Evolutionary conservation across 176 grass and related monocot genomes (phyloP).

Genomic region (Juncus effusus): DNA sequence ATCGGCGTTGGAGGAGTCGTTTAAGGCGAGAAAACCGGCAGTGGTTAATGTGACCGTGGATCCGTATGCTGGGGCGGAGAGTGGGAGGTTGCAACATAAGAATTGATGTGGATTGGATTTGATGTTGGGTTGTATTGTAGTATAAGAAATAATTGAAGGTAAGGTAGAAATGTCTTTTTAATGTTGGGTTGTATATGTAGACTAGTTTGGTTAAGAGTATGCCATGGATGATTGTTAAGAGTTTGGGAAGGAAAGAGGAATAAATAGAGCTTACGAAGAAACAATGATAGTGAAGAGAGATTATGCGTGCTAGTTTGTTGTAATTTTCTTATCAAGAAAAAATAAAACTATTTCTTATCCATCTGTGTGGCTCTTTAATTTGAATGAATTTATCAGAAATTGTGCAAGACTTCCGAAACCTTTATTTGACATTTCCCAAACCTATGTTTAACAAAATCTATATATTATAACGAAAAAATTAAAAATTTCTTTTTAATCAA

Average conservation of each 20-base stretch:
- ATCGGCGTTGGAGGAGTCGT: slow-evolving; percentile 65
- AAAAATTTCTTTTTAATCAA: not conserved
- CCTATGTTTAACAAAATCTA: too few species aligned
- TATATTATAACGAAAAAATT: too few species aligned
- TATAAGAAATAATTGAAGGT: not conserved
- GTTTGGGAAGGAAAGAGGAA: too few species aligned
- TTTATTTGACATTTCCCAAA: too few species aligned
- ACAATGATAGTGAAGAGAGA: not conserved
- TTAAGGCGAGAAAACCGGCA: slow-evolving; percentile 53
- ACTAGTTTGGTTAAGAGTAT: not conserved
- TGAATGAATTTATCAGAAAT: not conserved
- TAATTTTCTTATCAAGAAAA: slow-evolving; percentile 2
- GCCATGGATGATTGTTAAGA: not conserved
- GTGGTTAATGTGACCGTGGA: slow-evolving; percentile 81
- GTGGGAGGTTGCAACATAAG: slow-evolving; percentile 93
- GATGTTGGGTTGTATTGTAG: slow-evolving; percentile 2
- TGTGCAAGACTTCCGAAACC: not conserved
- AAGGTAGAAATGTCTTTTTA: not conserved
- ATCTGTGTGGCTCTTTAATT: too few species aligned
- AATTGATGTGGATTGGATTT: slow-evolving; percentile 42
- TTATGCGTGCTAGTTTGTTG: not conserved
- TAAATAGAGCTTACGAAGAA: not conserved
- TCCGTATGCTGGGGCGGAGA: slow-evolving; percentile 78
- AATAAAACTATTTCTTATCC: not conserved
- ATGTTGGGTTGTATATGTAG: not conserved